A percentile compares a stretch with the other conserved stretches of the same genome.
Conservation (phyloP, 2,329 filamentous ascomycete genomes). For the Ceratocystis alfenasii region DNA sequence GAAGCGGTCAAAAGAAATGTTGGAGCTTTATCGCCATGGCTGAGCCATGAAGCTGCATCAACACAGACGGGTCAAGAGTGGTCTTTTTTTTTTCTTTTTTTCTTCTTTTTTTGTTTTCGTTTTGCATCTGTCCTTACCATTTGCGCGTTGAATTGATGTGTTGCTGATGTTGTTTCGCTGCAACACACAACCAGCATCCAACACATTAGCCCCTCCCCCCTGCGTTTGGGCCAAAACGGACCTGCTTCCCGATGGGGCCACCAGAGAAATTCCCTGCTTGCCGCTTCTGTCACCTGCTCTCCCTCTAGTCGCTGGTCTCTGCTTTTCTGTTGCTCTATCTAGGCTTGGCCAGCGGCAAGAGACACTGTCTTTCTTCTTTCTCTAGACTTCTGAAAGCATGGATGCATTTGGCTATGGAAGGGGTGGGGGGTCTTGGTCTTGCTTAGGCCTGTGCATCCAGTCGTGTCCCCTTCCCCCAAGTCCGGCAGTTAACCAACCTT, state of each 20-base stretch:
- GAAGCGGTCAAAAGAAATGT: conserved; percentile 6
- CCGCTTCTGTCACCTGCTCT: conserved; percentile 14
- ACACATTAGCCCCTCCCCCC: conserved; percentile 8
- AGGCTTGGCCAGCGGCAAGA: too few species aligned
- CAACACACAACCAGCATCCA: conserved; percentile 1
- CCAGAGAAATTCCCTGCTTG: conserved; percentile 4
- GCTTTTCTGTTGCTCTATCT: too few species aligned
- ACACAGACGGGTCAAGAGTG: not conserved
- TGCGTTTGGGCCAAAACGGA: conserved; percentile 1
- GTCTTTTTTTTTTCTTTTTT: not conserved
- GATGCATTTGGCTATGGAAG: not conserved
- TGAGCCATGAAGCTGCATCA: not conserved
- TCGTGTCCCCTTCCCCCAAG: not conserved
- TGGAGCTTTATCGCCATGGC: not conserved
- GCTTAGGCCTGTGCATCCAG: conserved; percentile 2
- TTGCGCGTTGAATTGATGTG: not conserved
- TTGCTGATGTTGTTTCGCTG: not conserved
- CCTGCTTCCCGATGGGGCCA: not conserved
- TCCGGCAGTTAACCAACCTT: not conserved
- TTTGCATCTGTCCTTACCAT: not conserved
- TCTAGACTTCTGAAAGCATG: not conserved
- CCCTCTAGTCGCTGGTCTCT: too few species aligned
- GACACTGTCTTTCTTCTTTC: too few species aligned
- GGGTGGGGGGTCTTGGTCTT: not conserved
- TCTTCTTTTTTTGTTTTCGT: not conserved